phyloP scores from a whole-genome alignment of 2,329 filamentous ascomycete genomes.

The Calonectria henricotiae region DNA sequence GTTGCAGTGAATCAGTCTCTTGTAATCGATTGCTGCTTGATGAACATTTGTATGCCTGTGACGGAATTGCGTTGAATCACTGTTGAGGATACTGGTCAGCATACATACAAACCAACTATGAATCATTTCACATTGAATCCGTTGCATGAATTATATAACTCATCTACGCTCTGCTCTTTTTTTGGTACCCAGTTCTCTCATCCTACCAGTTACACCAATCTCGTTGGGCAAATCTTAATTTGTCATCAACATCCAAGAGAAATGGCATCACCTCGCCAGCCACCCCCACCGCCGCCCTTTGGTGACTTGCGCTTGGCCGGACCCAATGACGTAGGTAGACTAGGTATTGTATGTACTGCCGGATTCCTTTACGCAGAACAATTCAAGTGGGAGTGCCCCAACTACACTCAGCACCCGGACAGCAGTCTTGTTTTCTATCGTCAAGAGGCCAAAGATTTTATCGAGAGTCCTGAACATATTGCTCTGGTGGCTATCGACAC shows the following conservation, averaged over 20 bases:
- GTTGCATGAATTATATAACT: neutral
- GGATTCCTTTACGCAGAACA: neutral
- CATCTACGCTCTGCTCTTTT: neutral
- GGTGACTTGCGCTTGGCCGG: neutral
- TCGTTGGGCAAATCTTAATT: neutral
- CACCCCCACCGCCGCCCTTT: neutral
- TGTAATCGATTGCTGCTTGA: too few species aligned
- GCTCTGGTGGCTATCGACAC: neutral
- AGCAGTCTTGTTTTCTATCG: conserved; percentile 2
- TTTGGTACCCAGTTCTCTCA: neutral
- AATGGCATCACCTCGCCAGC: neutral
- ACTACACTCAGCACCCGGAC: neutral
- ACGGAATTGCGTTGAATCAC: too few species aligned
- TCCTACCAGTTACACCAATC: neutral
- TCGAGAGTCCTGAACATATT: neutral
- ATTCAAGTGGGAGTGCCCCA: neutral
- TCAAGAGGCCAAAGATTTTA: neutral
- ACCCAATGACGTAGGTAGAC: neutral
- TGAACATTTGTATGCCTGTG: too few species aligned
- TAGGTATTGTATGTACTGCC: neutral
- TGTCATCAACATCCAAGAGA: neutral
- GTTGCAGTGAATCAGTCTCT: too few species aligned
- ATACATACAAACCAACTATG: too few species aligned
- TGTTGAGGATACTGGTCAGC: too few species aligned
- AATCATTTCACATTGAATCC: neutral